Conservation (phyloP, 148 eudicot genomes). For the Mesembryanthemum crystallinum region DNA sequence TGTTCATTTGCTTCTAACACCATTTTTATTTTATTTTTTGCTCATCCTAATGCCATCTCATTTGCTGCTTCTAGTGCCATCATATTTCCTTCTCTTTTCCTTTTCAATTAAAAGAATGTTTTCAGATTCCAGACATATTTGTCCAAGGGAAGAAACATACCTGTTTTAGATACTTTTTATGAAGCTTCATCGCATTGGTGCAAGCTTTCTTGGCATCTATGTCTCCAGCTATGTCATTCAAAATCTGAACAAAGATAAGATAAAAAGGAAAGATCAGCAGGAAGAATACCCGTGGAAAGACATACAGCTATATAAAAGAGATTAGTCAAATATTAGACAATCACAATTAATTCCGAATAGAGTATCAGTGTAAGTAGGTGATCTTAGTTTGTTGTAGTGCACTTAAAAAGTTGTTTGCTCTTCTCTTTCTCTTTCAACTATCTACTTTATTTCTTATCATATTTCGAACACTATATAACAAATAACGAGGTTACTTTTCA, state of each 20-base stretch:
- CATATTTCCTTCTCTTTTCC: background rate
- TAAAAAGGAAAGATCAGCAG: background rate
- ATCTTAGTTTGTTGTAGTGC: no score
- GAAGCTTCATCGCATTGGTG: constrained; percentile 86
- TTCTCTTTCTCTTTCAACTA: no score
- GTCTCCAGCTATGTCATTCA: constrained; percentile 86
- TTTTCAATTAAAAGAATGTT: background rate
- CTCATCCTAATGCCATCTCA: no score
- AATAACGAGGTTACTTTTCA: background rate
- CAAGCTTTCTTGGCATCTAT: constrained; percentile 94
- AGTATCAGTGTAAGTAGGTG: no score
- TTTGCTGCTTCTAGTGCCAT: no score
- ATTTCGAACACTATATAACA: no score
- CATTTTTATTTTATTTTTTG: no score
- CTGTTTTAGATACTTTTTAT: constrained; percentile 88
- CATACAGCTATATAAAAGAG: background rate
- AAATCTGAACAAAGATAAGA: constrained; percentile 49
- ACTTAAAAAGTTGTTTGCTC: no score
- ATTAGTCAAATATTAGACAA: background rate
- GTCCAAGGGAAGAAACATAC: constrained; percentile 35
- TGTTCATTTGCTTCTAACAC: no score
- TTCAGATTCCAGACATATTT: constrained; percentile 21
- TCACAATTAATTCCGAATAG: background rate
- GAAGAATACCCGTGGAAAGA: background rate
- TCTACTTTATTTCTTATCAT: no score